Conservation (phyloP, 192 early-diverging fungal species). For the Rhizoclosmatium globosum region DNA sequence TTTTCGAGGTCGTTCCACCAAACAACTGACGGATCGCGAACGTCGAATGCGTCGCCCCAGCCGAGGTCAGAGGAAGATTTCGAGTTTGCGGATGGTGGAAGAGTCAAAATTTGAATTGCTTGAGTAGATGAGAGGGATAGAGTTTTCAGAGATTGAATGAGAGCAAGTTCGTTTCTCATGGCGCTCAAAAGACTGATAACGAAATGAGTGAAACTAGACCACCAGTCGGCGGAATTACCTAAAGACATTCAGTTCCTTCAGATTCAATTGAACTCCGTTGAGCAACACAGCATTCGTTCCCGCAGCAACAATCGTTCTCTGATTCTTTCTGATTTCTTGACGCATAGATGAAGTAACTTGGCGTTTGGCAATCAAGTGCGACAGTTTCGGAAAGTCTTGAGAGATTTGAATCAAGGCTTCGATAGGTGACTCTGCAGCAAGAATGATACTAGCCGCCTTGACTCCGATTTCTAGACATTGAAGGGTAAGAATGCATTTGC, state of each 20-base stretch:
- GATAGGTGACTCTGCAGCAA: slow-evolving; percentile 69
- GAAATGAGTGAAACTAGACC: neutral
- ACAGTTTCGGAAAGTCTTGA: slow-evolving; percentile 91
- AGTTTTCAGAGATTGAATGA: slow-evolving; percentile 31
- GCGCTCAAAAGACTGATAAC: slow-evolving; percentile 37
- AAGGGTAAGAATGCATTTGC: neutral
- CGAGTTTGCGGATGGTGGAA: neutral
- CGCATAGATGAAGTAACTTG: slow-evolving; percentile 55
- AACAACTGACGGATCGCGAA: slow-evolving; percentile 73
- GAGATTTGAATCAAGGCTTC: slow-evolving; percentile 69
- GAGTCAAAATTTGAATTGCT: slow-evolving; percentile 41
- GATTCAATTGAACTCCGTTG: slow-evolving; percentile 52
- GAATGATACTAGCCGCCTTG: slow-evolving; percentile 77
- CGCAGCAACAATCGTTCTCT: slow-evolving; percentile 23
- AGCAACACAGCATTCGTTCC: slow-evolving; percentile 40
- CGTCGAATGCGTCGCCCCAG: slow-evolving; percentile 77
- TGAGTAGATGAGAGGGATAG: slow-evolving; percentile 37
- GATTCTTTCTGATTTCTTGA: slow-evolving; percentile 49
- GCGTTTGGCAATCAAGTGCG: slow-evolving; percentile 70
- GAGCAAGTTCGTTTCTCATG: slow-evolving; percentile 37
- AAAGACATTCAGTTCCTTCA: slow-evolving; percentile 47
- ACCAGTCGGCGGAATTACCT: slow-evolving; percentile 12
- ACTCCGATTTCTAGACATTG: slow-evolving; percentile 63
- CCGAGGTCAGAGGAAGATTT: slow-evolving; percentile 39
- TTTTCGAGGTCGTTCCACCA: slow-evolving; percentile 96